Percentiles rank a stretch among this genome's conserved stretches.
These are phyloP conservation scores for Boletus tylopilopsis DNA, from an alignment of 768 basidiomycete species.

Conservation along the genomic window DNA sequence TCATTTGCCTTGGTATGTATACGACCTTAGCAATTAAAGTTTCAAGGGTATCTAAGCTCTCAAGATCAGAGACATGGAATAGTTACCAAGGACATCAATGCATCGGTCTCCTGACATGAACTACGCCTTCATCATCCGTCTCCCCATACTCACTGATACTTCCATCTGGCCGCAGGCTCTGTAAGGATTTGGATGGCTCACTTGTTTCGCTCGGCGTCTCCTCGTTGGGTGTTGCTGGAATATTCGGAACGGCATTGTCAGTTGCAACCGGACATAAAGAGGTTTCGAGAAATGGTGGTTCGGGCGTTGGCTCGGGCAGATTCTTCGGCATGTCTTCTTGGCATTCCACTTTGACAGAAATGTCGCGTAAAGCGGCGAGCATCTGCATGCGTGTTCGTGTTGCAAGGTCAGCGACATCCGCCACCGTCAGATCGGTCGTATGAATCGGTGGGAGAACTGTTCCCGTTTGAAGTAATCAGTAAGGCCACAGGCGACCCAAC, in stretches of 20 bases:
- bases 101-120: constrained; percentile 63
- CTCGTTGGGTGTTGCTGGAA: constrained; percentile 21
- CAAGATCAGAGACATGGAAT: not conserved
- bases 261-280: not conserved
- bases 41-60: constrained; percentile 25
- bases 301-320: constrained; percentile 21
- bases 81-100: too few species aligned
- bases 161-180: constrained; percentile 39
- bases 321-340: constrained; percentile 16
- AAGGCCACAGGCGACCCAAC: not conserved
- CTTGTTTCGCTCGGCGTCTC: constrained; percentile 26
- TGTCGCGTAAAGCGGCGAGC: constrained; percentile 72
- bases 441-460: constrained; percentile 88
- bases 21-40: constrained; percentile 3
- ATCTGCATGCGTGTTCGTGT: constrained; percentile 72
- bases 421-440: constrained; percentile 65
- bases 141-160: constrained; percentile 73
- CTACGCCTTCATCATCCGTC: constrained; percentile 84
- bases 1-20: too few species aligned
- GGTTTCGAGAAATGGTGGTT: constrained; percentile 8
- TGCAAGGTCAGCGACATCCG: constrained; percentile 67
- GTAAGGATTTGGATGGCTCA: constrained; percentile 23
- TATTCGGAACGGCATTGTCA: constrained; percentile 34
- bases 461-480: constrained; percentile 2
- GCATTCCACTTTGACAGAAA: constrained; percentile 54